A percentile compares a stretch with the other conserved stretches of the same genome.
Conservation (phyloP, 352 stramenopile genomes). For the Globisporangium iwayamae region DNA sequence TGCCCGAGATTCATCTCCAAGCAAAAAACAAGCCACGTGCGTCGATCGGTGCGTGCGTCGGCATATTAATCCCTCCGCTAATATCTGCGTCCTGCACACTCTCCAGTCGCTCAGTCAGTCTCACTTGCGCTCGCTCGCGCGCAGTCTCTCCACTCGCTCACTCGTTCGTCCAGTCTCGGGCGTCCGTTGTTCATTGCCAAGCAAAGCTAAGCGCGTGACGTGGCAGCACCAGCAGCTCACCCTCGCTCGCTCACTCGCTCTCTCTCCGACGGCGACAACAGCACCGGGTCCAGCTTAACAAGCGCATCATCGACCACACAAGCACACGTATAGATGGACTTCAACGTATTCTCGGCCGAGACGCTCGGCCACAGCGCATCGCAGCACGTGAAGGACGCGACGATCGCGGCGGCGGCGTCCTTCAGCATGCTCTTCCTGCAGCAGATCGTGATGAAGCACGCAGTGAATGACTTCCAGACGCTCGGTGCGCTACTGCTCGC, state of each 20-base stretch:
- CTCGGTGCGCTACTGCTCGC: constrained; percentile 30
- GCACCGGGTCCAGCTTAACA: not conserved
- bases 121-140: not conserved
- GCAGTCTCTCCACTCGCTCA: not conserved
- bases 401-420: constrained; percentile 11
- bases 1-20: not conserved
- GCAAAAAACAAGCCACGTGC: no score
- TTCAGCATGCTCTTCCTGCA: constrained; percentile 19
- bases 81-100: not conserved
- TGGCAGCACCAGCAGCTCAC: not conserved
- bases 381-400: constrained; percentile 19
- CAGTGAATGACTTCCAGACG: constrained; percentile 27
- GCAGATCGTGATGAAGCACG: constrained; percentile 20
- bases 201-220: not conserved
- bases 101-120: not conserved
- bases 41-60: no score
- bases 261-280: constrained; percentile 11
- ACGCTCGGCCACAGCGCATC: constrained; percentile 7
- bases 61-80: constrained; percentile 3
- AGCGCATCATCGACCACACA: not conserved
- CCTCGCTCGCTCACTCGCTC: not conserved
- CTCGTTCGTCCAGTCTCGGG: not conserved
- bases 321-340: constrained; percentile 9
- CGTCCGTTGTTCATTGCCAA: not conserved
- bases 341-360: constrained; percentile 18